Conservation (phyloP, 257 asterid genomes). For the Petunia axillaris region DNA sequence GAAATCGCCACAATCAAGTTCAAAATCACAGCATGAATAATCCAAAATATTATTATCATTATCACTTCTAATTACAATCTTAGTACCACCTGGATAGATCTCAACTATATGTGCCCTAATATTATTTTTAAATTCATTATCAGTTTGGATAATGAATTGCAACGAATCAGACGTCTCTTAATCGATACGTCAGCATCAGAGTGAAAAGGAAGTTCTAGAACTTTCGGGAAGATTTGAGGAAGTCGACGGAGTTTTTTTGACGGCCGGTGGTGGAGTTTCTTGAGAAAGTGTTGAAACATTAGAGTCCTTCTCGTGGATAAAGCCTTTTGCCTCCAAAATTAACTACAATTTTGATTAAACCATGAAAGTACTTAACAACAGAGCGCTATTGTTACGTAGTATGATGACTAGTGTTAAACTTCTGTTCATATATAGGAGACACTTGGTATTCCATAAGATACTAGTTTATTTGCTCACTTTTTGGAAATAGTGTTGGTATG, state of each 20-base stretch:
- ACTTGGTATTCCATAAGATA: no score
- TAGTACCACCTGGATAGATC: conserved; percentile 77
- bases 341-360: no score
- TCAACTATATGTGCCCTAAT: conserved; percentile 64
- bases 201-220: conserved; percentile 70
- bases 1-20: conserved; percentile 54
- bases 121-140: conserved; percentile 33
- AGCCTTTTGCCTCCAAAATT: no score
- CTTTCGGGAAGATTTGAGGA: conserved; percentile 83
- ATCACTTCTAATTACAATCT: conserved; percentile 38
- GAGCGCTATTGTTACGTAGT: no score
- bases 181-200: conserved; percentile 68
- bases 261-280: conserved; percentile 34
- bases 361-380: no score
- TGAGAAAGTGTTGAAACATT: conserved; percentile 54
- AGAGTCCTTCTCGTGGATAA: no score
- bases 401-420: no score
- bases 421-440: no score
- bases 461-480: no score
- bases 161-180: conserved; percentile 54
- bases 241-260: conserved; percentile 69
- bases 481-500: no score
- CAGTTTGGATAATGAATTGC: conserved; percentile 38
- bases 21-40: conserved; percentile 51
- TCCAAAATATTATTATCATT: conserved; percentile 36